Evolutionary conservation across 495 filamentous ascomycete species (phyloP), one percentile per base, ranked within the genome.

Genomic region (Neurospora terricola): DNA sequence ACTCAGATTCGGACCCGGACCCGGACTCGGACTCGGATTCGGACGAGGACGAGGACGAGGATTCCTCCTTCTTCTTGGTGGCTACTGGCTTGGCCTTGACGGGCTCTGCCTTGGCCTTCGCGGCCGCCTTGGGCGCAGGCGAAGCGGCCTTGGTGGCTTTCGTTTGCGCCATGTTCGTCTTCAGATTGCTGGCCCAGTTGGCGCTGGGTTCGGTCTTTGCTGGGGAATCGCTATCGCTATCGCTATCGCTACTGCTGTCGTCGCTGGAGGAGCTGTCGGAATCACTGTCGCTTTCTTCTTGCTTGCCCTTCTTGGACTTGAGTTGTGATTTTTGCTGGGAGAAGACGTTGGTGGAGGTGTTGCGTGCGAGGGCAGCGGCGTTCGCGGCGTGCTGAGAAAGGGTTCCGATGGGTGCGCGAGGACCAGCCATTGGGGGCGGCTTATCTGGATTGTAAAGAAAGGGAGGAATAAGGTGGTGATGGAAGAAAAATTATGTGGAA

Each of bases 341-440:
- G 69, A 75, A 76, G 69, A 72, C 66, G 40, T 69, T 69, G 48
- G 73, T 68, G 48, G 72, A 70, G 71, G 77, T 78, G 48, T 59
- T 71, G 71, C 76, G 76, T 42, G 72, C 75, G 23, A 82, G 76
- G 68, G 62, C 76, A 5, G 80, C 78, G 12, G 75, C 77, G 1
- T 72, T 76, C 18, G 75, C 70, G 34, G 76, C 76, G 71, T 83
- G 81, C 70, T 80, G 78, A 7, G 71, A 73, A 12, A 81, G 75
- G 34, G 77, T 79, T 70, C 77, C 78, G 72, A 81, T 70, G 75
- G 76, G 80, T 70, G 78, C 78, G 70, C 75, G 76, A 37, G 80
- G 79, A 74, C 78, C 78, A 68, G 79, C 76, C 81, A 83, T 83
- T 18, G 73, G 70, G 72, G 45, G 11, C 43, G 8, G 34, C 70